phyloP scores from a whole-genome alignment of 768 basidiomycete species.

The Pulveroboletus sp. region DNA sequence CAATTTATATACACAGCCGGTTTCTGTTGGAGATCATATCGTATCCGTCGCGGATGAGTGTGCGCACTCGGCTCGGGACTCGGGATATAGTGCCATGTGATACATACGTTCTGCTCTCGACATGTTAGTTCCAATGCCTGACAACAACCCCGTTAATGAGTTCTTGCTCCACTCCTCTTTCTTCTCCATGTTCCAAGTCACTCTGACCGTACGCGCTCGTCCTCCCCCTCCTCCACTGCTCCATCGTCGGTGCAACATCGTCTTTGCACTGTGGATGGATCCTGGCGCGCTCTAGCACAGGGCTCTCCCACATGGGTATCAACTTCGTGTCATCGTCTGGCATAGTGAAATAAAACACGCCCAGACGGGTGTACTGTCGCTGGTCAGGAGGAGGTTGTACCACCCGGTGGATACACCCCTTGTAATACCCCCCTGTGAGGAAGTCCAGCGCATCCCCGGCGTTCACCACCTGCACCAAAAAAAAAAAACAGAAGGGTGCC shows the following conservation, averaged over 20 bases:
- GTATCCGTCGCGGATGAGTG: too few relatives aligned
- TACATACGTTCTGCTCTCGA: too few relatives aligned
- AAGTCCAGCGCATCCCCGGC: constrained; percentile 57
- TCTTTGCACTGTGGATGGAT: constrained; percentile 36
- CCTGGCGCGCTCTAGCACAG: constrained; percentile 43
- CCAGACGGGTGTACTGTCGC: constrained; percentile 45
- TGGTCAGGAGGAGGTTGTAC: constrained; percentile 56
- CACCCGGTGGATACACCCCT: constrained; percentile 57
- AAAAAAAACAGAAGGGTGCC: neutral
- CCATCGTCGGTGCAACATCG: constrained; percentile 45
- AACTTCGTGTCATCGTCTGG: constrained; percentile 47
- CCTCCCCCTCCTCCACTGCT: constrained; percentile 47
- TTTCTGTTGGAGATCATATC: too few relatives aligned
- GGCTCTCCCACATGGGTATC: constrained; percentile 42
- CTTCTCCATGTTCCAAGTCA: constrained; percentile 36
- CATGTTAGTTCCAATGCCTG: constrained; percentile 47
- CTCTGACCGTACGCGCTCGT: constrained; percentile 49
- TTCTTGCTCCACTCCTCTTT: constrained; percentile 50
- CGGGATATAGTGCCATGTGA: too few relatives aligned
- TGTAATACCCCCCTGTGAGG: constrained; percentile 57
- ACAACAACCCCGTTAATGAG: constrained; percentile 52
- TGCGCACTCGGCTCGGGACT: too few relatives aligned
- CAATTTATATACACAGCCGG: too few relatives aligned
- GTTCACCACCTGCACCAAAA: constrained; percentile 47
- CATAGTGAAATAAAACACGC: constrained; percentile 55